These are phyloP conservation scores for Excoecaria agallocha DNA, from an alignment of 345 rosid species.

Conservation along the genomic window DNA sequence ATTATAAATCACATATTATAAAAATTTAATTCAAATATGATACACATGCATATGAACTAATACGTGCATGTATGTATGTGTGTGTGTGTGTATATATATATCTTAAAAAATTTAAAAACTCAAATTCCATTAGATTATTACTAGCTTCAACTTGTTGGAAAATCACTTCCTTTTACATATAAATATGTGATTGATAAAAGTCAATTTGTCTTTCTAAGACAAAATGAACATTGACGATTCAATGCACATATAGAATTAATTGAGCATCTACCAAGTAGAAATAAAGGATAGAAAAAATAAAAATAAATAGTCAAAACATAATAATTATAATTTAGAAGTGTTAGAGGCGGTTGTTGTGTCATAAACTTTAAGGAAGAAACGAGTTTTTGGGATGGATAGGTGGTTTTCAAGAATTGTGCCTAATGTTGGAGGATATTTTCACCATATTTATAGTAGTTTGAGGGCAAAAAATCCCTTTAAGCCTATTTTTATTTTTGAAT, in stretches of 20 bases:
- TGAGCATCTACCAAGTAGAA: neutral
- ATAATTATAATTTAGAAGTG: slow-evolving; percentile 31
- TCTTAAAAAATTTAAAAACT: no score
- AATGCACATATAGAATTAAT: neutral
- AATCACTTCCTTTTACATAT: no score
- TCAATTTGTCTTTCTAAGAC: neutral
- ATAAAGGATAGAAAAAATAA: neutral
- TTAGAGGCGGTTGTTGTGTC: slow-evolving; percentile 47
- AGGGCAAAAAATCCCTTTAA: no score
- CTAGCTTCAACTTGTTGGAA: neutral
- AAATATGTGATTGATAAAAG: neutral
- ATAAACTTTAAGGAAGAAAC: slow-evolving; percentile 74
- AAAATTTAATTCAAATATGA: no score
- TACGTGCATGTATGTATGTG: no score
- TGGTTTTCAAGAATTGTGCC: slow-evolving; percentile 54
- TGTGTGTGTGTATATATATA: no score
- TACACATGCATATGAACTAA: no score
- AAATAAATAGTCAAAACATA: no score
- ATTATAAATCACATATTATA: no score
- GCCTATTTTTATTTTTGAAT: no score
- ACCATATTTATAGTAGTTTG: no score
- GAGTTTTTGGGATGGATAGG: slow-evolving; percentile 48
- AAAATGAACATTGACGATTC: neutral
- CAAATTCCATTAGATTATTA: neutral
- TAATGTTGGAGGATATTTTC: no score